Conservation (phyloP, 805 yeast species). For the Metschnikowia noctiluminum region DNA sequence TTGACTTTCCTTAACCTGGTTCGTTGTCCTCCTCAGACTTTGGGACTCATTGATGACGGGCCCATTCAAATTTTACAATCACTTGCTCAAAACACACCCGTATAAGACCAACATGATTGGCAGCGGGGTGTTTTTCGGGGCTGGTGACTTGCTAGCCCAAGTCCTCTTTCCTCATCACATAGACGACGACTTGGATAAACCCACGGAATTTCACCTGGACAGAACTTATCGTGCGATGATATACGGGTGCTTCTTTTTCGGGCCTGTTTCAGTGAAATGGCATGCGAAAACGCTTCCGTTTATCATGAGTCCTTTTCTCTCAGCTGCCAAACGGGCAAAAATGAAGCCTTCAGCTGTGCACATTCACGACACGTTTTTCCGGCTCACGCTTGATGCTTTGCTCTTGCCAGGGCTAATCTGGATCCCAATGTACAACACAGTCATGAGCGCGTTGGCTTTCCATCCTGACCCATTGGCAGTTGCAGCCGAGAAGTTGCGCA, state of each 20-base stretch:
- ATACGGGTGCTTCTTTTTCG: constrained; percentile 38
- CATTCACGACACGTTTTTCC: constrained; percentile 22
- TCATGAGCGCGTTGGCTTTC: constrained; percentile 35
- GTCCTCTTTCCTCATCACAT: constrained; percentile 32
- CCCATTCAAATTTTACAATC: constrained; percentile 20
- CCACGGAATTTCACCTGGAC: constrained; percentile 22
- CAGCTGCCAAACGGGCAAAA: constrained; percentile 8
- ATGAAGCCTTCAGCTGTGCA: constrained; percentile 15
- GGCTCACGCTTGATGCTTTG: constrained; percentile 35
- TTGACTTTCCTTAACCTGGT: too few relatives aligned
- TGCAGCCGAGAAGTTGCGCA: constrained; percentile 30
- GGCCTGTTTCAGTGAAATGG: constrained; percentile 40
- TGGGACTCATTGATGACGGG: constrained; percentile 15
- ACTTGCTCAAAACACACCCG: constrained; percentile 42
- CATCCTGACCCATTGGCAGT: constrained; percentile 33
- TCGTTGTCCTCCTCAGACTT: neutral
- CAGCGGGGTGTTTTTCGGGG: constrained; percentile 47
- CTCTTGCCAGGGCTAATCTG: constrained; percentile 37
- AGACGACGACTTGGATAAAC: constrained; percentile 19
- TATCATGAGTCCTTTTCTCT: constrained; percentile 34
- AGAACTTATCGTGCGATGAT: constrained; percentile 36
- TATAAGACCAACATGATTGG: constrained; percentile 51
- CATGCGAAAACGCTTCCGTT: constrained; percentile 35
- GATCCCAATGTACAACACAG: constrained; percentile 42
- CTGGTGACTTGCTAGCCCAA: constrained; percentile 44